Percentiles rank a stretch among this genome's conserved stretches.
These are phyloP conservation scores for Didymella segeticola DNA, from an alignment of 2,329 filamentous ascomycete species.

Conservation along the genomic window DNA sequence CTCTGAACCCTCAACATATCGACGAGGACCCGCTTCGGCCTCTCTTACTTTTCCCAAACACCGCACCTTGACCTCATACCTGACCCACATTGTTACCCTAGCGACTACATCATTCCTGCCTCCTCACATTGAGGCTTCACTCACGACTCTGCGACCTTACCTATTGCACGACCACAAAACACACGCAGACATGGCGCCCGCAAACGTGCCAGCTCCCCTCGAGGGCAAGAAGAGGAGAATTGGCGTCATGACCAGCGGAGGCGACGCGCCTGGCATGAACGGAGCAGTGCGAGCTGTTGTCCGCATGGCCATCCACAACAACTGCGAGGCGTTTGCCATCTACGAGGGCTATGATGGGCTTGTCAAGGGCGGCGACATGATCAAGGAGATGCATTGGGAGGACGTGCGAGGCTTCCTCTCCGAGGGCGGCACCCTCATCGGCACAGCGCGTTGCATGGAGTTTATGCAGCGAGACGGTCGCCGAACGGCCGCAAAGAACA, in stretches of 20 bases:
- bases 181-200: constrained; percentile 36
- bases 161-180: constrained; percentile 3
- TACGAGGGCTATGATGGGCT: constrained; percentile 97
- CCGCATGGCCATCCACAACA: constrained; percentile 84
- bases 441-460: constrained; percentile 88
- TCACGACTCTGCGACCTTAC: constrained; percentile 8
- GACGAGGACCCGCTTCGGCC: constrained; percentile 28
- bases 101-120: constrained; percentile 13
- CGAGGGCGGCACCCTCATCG: constrained; percentile 93
- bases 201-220: constrained; percentile 44
- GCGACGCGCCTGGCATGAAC: constrained; percentile 95
- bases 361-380: constrained; percentile 86
- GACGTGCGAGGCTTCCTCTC: constrained; percentile 94
- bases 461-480: constrained; percentile 91
- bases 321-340: constrained; percentile 58
- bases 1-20: constrained; percentile 31
- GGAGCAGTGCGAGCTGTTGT: constrained; percentile 88
- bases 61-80: constrained; percentile 35
- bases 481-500: constrained; percentile 87
- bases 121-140: constrained; percentile 7
- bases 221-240: constrained; percentile 68
- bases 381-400: constrained; percentile 87
- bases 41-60: constrained; percentile 25
- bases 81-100: constrained; percentile 25
- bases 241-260: constrained; percentile 92